Evolutionary conservation across 352 stramenopile species (phyloP).

Genomic region (Phytopythium cucurbitacearum): DNA sequence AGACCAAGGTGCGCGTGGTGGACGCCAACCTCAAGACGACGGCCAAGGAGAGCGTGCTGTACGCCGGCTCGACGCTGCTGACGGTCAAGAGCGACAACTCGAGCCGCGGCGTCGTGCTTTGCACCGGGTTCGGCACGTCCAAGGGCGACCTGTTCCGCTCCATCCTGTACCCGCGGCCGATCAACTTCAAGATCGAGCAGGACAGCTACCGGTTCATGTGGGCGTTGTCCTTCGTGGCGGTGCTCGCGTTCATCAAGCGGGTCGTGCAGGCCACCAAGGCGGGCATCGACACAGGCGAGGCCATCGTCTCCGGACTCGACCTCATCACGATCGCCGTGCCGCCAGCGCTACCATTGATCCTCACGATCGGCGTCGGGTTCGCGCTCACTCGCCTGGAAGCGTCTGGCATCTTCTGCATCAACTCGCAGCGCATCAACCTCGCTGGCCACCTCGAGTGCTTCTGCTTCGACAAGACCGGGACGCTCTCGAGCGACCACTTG

Average conservation of each 20-base stretch:
- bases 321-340: conserved; percentile 65
- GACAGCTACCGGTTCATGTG: conserved; percentile 73
- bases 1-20: conserved; percentile 11
- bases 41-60: conserved; percentile 46
- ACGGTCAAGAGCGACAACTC: conserved; percentile 22
- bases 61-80: conserved; percentile 53
- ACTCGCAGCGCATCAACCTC: conserved; percentile 69
- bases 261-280: conserved; percentile 30
- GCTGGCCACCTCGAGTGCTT: conserved; percentile 69
- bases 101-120: conserved; percentile 50
- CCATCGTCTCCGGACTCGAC: conserved; percentile 45
- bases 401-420: conserved; percentile 63
- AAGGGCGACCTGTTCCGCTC: conserved; percentile 69
- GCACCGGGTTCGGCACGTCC: conserved; percentile 59
- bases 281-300: conserved; percentile 19
- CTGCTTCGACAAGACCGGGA: conserved; percentile 85
- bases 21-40: conserved; percentile 37
- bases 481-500: conserved; percentile 64
- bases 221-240: conserved; percentile 43
- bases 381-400: conserved; percentile 46
- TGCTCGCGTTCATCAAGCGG: conserved; percentile 54
- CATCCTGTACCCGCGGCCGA: conserved; percentile 56
- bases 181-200: conserved; percentile 59
- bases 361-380: conserved; percentile 63
- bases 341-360: conserved; percentile 53